Evolutionary conservation across 2,329 filamentous ascomycete genomes (phyloP).

Genomic region (Sporothrix pallida): DNA sequence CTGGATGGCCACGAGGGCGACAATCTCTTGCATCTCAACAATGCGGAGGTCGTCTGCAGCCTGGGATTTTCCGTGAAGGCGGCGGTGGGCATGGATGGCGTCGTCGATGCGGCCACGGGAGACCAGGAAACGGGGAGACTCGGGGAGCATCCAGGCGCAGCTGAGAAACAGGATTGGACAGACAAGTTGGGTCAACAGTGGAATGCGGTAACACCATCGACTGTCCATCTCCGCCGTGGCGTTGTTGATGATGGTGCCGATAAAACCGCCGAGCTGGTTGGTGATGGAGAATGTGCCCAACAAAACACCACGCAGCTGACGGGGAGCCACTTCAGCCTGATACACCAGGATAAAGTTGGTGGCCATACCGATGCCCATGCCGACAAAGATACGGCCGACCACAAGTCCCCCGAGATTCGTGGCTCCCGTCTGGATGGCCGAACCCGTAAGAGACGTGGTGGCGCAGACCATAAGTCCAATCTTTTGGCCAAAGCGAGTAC

Average conservation of each 20-base stretch:
- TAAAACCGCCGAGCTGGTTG: not conserved
- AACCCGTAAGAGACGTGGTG: not conserved
- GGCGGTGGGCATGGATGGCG: not conserved
- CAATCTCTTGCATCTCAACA: not conserved
- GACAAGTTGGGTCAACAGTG: not conserved
- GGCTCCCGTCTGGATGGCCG: not conserved
- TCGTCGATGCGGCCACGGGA: not conserved
- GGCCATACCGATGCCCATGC: not conserved
- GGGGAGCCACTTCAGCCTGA: not conserved
- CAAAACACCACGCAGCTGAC: not conserved
- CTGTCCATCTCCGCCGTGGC: not conserved
- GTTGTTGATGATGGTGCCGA: not conserved
- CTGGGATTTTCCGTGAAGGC: not conserved
- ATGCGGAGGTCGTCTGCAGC: not conserved
- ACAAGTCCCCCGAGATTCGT: not conserved
- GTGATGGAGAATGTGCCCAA: slow-evolving; percentile 1
- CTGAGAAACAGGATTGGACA: not conserved
- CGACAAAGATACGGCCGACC: not conserved
- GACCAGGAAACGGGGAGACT: not conserved
- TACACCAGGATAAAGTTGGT: not conserved
- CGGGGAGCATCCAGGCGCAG: not conserved
- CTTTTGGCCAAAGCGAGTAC: not conserved
- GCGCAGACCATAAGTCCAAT: not conserved
- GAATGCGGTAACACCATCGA: not conserved
- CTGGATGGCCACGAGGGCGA: not conserved